A percentile compares a stretch with the other conserved stretches of the same genome.
phyloP scores from a whole-genome alignment of 108 stramenopile genomes.

The Bacterosira constricta region DNA sequence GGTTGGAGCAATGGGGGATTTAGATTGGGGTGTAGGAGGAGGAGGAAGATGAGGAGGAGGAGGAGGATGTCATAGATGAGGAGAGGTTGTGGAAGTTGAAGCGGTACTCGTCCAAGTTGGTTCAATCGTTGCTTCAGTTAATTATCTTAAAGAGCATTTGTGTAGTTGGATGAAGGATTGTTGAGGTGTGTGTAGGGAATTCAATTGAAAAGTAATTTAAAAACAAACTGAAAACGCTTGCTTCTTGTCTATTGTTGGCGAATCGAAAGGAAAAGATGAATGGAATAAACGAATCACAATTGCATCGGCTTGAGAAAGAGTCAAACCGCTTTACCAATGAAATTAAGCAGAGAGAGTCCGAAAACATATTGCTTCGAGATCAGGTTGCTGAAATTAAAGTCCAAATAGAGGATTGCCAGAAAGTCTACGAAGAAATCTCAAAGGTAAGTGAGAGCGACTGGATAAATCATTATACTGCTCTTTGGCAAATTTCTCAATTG shows the following conservation, averaged over 20 bases:
- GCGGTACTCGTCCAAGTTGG: neutral
- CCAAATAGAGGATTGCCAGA: conserved; percentile 2
- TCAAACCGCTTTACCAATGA: neutral
- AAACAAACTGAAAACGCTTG: too few relatives aligned
- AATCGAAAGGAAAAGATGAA: neutral
- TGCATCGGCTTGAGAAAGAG: conserved; percentile 11
- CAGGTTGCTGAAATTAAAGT: neutral
- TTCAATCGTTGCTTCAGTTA: too few relatives aligned
- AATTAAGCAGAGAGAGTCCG: neutral
- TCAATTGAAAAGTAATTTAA: neutral
- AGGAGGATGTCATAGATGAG: conserved; percentile 14
- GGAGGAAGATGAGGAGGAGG: conserved; percentile 13
- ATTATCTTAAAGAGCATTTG: too few relatives aligned
- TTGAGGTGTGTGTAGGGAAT: neutral
- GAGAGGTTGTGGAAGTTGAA: neutral
- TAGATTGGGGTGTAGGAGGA: conserved; percentile 53
- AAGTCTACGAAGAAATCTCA: neutral
- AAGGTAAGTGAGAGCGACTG: neutral
- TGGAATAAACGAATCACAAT: neutral
- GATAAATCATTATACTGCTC: too few relatives aligned
- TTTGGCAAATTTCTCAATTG: too few relatives aligned
- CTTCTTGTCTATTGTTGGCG: neutral
- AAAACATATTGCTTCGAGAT: neutral
- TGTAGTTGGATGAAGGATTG: too few relatives aligned
- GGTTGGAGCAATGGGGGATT: conserved; percentile 85